Percentiles rank a stretch among this genome's conserved stretches.
phyloP scores from a whole-genome alignment of 2,329 filamentous ascomycete species.

The Teratosphaeria viscida region DNA sequence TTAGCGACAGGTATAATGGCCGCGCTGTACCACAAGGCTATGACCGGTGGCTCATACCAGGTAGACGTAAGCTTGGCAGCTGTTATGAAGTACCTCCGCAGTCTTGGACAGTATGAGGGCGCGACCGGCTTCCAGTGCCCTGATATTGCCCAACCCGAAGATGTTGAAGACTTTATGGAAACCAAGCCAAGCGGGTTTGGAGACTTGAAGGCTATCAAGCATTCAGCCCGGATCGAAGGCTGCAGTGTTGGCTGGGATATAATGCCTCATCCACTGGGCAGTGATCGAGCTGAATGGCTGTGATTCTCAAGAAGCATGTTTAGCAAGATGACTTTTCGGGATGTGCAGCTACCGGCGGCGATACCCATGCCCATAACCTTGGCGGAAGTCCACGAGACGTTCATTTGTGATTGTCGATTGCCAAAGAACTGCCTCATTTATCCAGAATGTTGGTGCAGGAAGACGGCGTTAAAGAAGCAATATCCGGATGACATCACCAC shows the following conservation, averaged over 20 bases:
- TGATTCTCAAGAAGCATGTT: neutral
- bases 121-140: conserved; percentile 30
- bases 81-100: conserved; percentile 46
- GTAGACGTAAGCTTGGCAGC: conserved; percentile 47
- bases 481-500: neutral
- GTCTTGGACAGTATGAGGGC: conserved; percentile 42
- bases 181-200: neutral
- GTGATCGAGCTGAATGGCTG: neutral
- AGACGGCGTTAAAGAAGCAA: neutral
- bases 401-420: too few relatives aligned
- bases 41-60: conserved; percentile 39
- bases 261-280: neutral
- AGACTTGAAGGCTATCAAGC: neutral
- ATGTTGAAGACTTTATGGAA: neutral
- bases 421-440: neutral
- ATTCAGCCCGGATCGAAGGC: neutral
- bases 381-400: too few relatives aligned
- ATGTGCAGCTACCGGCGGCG: neutral
- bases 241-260: neutral
- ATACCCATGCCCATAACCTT: neutral
- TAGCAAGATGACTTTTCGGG: neutral
- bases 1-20: conserved; percentile 44
- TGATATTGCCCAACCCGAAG: neutral
- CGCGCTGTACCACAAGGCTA: conserved; percentile 39
- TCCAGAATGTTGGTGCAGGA: neutral